Base-by-base conservation (phyloP, 805 yeast species). In the Starmerella apis region DNA sequence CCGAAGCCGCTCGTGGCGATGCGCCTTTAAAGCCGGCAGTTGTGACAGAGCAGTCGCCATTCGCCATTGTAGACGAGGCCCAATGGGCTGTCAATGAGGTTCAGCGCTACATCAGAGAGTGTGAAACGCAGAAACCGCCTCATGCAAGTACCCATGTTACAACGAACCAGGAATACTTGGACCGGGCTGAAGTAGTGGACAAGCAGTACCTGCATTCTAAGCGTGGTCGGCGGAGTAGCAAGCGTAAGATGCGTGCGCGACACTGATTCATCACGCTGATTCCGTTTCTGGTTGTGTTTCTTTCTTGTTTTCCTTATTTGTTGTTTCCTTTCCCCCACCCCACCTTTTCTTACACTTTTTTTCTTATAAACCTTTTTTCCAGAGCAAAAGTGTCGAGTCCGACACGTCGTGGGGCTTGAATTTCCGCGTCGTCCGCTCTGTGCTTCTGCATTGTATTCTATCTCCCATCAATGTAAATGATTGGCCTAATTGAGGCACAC, bases 361-460 rank as follows among this genome's bases (percentile, higher is more conserved):
- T 28, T 28, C 24, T 25, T n/a, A n/a, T n/a, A n/a, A n/a, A n/a
- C n/a, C n/a, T n/a, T n/a, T n/a, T 9, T 19, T 27, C 27, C 44
- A 25, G 19, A 54, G 42, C 41, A 57, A 43, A 9, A 46, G 48
- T n/a, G 53, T 58, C 52, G 78, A 59, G 61, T 80, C 83, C 52
- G 77, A 82, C 32, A 84, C 86, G 28, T 77, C 75, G 57, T 82
- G 92, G 51, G 80, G 76, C 67, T 88, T 88, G 71, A 86, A 86
- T 68, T 88, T 86, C 59, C 83, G 77, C 22, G 81, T 84, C 0
- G 94, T 79, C 51, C 97, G 72, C 59, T 88, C 96, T 9, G 78
- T 77, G 37, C 88, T 73, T 63, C 94, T 73, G 53, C 80, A 76
- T 53, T 79, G 78, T 57, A 88, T 75, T 52, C 96, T 70, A 38